phyloP scores from a whole-genome alignment of 768 basidiomycete species.

The Lactifluus pinguis region DNA sequence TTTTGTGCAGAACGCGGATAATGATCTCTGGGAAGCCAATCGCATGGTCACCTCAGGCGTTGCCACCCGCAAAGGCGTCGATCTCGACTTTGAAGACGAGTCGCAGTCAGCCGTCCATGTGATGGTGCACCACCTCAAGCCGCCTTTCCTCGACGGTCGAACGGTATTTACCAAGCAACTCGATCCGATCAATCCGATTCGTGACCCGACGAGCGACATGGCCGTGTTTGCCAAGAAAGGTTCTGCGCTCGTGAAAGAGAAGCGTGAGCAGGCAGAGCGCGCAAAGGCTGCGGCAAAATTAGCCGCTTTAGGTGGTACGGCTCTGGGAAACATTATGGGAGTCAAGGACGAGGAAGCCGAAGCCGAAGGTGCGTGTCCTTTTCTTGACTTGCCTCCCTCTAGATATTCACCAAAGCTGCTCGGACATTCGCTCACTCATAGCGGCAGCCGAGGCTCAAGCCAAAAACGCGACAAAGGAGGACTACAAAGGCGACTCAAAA shows the following conservation, averaged over 20 bases:
- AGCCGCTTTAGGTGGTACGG: slow-evolving; percentile 83
- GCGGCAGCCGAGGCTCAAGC: slow-evolving; percentile 39
- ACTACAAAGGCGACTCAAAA: slow-evolving; percentile 91
- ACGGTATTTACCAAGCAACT: slow-evolving; percentile 94
- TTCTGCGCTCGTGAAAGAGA: slow-evolving; percentile 88
- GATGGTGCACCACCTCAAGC: slow-evolving; percentile 94
- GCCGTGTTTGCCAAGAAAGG: slow-evolving; percentile 96
- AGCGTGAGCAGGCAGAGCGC: slow-evolving; percentile 92
- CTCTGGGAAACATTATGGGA: slow-evolving; percentile 96
- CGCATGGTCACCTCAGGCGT: slow-evolving; percentile 96
- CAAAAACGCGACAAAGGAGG: slow-evolving; percentile 46
- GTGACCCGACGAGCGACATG: slow-evolving; percentile 90
- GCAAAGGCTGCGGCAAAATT: slow-evolving; percentile 95
- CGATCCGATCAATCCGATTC: slow-evolving; percentile 94
- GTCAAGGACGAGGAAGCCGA: slow-evolving; percentile 92
- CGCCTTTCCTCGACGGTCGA: slow-evolving; percentile 94
- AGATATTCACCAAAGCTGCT: slow-evolving; percentile 70
- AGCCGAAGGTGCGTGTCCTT: slow-evolving; percentile 65
- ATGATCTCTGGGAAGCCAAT: slow-evolving; percentile 97
- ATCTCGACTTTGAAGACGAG: slow-evolving; percentile 95
- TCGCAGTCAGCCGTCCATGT: slow-evolving; percentile 95
- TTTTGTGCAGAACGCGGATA: slow-evolving; percentile 76
- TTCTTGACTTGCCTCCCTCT: slow-evolving; percentile 26
- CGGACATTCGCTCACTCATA: slow-evolving; percentile 28
- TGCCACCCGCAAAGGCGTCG: slow-evolving; percentile 75